Percentiles rank a stretch among this genome's conserved stretches.
Evolutionary conservation across 306 rosid species (phyloP).

Genomic region (Begonia peltatifolia): DNA sequence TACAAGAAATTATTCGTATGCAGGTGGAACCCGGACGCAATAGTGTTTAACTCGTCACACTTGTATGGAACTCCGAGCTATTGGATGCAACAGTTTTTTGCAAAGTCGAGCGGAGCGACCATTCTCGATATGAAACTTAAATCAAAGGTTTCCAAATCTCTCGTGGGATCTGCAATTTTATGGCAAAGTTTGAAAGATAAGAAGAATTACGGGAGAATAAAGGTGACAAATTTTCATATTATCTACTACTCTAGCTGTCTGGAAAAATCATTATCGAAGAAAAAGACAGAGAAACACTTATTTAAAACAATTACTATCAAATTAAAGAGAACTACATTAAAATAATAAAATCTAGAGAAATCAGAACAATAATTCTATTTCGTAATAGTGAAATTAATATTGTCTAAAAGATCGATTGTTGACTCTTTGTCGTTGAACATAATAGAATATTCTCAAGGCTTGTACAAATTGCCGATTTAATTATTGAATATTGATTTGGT

Average conservation of each 20-base stretch:
- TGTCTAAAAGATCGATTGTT: too few species aligned
- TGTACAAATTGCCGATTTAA: too few species aligned
- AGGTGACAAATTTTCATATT: slow-evolving; percentile 23
- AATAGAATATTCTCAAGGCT: not conserved
- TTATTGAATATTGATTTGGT: not conserved
- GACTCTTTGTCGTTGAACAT: not conserved
- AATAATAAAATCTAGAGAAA: not conserved
- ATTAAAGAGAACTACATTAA: too few species aligned
- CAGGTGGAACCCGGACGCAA: slow-evolving; percentile 93
- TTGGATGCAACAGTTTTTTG: slow-evolving; percentile 66
- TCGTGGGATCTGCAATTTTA: slow-evolving; percentile 56
- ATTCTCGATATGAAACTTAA: slow-evolving; percentile 42
- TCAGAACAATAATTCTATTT: too few species aligned
- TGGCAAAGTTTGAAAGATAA: slow-evolving; percentile 23
- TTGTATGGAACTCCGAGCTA: slow-evolving; percentile 87
- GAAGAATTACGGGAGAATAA: slow-evolving; percentile 31
- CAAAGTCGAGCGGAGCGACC: slow-evolving; percentile 72
- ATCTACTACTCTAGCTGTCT: not conserved
- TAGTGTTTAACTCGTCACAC: slow-evolving; percentile 67
- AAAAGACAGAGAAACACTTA: too few species aligned
- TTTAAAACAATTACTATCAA: too few species aligned
- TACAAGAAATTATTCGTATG: slow-evolving; percentile 7
- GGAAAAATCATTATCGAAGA: not conserved
- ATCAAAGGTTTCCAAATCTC: slow-evolving; percentile 11
- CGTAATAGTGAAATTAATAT: too few species aligned